These are phyloP conservation scores for Cordyceps cateniannulata DNA, from an alignment of 2,329 filamentous ascomycete genomes.

Conservation along the genomic window DNA sequence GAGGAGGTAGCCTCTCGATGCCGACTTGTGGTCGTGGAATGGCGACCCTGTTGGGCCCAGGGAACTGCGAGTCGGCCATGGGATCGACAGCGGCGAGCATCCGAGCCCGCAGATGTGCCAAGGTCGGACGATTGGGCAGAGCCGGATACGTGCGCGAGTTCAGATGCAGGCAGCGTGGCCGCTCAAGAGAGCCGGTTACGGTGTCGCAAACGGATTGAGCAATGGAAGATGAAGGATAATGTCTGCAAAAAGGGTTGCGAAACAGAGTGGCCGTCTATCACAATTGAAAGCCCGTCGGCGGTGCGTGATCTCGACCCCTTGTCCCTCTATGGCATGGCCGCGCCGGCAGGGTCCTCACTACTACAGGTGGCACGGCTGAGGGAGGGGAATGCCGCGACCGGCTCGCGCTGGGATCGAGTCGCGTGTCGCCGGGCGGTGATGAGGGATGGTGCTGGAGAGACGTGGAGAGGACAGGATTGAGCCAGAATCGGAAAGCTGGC, in stretches of 20 bases:
- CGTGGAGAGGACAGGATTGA: not conserved
- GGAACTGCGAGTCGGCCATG: constrained; percentile 24
- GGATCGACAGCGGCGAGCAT: constrained; percentile 9
- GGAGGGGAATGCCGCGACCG: not conserved
- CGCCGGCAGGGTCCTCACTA: not conserved
- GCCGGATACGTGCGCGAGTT: not conserved
- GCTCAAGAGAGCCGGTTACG: not conserved
- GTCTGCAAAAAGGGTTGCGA: not conserved
- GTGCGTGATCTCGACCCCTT: not conserved
- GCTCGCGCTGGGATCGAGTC: not conserved
- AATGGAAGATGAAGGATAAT: not conserved
- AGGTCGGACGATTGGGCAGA: not conserved
- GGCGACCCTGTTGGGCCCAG: constrained; percentile 40
- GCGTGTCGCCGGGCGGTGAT: not conserved
- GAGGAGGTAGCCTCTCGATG: constrained; percentile 70
- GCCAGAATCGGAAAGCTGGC: not conserved
- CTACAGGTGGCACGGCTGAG: not conserved
- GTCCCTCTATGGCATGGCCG: constrained; percentile 4
- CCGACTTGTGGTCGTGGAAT: constrained; percentile 73
- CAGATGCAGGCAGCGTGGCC: not conserved
- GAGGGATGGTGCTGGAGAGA: not conserved
- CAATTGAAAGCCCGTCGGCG: not conserved
- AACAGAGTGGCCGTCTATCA: not conserved
- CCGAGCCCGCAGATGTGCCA: not conserved
- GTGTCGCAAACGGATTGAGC: not conserved